Base-by-base conservation (phyloP, 768 basidiomycete species). In the Sporobolomyces roseus region DNA sequence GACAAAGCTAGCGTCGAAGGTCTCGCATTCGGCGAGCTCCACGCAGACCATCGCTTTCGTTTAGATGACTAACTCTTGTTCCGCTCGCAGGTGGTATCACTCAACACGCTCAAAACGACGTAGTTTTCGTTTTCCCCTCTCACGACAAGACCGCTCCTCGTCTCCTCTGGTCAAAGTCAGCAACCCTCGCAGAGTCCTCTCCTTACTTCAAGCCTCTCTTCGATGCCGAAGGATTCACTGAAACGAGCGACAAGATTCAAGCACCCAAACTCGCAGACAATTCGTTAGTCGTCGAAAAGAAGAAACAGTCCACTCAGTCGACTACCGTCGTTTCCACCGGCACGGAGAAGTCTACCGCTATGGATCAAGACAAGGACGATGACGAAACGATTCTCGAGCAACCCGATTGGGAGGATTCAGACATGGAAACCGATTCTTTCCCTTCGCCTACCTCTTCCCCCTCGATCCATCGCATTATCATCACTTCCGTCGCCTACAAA, bases 141-240 rank as follows among this genome's bases (percentile, higher is more conserved):
- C 12, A 16, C 3, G 25, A 27, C 27, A 10, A 38, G 25, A n/a
- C 35, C 23, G 4, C n/a, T 43, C 55, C 36, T 23, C 38, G 56
- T 14, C 4, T 2, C 41, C 41, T 58, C 17, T 58, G 56, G 56
- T 27, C 41, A 5, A 58, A 58, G 12, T 29, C 38, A 41, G 3
- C 41, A 4, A 10, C 9, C 6, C 56, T 58, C 56, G 23, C 17
- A 3, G 12, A 43, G 30, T 27, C 56, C 23, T 58, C 38, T 5
- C 25, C 38, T 4, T 58, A 58, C 56, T 58, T 41, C 41, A 45
- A 45, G 38, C 43, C 41, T 9, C 19, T 58, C 41, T 58, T 58
- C 41, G 41, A 45, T 3, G 21, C 10, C 29, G 41, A 45, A 17
- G 56, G 56, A 2, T 58, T 58, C 29, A 4, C 41, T 5, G 56